Percentiles rank a stretch among this genome's conserved stretches.
Conservation (phyloP, 192 early-diverging fungal species). For the Rhizoclosmatium globosum region DNA sequence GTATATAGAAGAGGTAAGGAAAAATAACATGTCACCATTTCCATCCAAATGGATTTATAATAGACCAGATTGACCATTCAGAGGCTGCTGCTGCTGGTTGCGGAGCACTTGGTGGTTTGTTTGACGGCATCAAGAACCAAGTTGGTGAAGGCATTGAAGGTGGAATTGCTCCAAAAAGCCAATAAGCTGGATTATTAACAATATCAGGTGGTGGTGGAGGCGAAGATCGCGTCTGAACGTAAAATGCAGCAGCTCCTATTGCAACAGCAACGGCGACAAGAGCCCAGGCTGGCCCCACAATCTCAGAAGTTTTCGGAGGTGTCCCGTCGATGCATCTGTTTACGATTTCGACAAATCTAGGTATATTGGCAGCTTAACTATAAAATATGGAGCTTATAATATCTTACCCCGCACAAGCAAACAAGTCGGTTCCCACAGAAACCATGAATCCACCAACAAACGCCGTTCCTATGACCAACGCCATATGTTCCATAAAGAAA, state of each 20-base stretch:
- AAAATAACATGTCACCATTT: conserved; percentile 9
- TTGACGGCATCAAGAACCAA: conserved; percentile 43
- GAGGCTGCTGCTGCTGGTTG: neutral
- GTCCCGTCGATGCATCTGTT: conserved; percentile 28
- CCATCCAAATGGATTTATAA: conserved; percentile 4
- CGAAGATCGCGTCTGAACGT: conserved; percentile 34
- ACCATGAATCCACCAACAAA: conserved; percentile 31
- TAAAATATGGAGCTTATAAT: neutral
- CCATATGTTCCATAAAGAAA: conserved; percentile 40
- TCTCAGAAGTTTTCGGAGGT: conserved; percentile 25
- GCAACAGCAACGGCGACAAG: conserved; percentile 15
- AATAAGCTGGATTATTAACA: conserved; percentile 38
- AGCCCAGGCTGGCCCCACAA: conserved; percentile 40
- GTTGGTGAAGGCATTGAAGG: conserved; percentile 30
- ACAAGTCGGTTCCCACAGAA: conserved; percentile 25
- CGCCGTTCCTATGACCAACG: conserved; percentile 26
- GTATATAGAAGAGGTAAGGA: too few species aligned
- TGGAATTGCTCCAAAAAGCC: conserved; percentile 39
- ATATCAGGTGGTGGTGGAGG: conserved; percentile 27
- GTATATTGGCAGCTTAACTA: neutral
- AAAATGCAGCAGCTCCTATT: conserved; percentile 16
- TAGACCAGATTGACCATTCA: neutral
- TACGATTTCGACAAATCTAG: conserved; percentile 24
- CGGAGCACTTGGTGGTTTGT: conserved; percentile 8
- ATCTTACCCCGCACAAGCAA: conserved; percentile 27